Evolutionary conservation across 805 yeast genomes (phyloP), one percentile per base, ranked within the genome.

Genomic region (Hanseniaspora lindneri): DNA sequence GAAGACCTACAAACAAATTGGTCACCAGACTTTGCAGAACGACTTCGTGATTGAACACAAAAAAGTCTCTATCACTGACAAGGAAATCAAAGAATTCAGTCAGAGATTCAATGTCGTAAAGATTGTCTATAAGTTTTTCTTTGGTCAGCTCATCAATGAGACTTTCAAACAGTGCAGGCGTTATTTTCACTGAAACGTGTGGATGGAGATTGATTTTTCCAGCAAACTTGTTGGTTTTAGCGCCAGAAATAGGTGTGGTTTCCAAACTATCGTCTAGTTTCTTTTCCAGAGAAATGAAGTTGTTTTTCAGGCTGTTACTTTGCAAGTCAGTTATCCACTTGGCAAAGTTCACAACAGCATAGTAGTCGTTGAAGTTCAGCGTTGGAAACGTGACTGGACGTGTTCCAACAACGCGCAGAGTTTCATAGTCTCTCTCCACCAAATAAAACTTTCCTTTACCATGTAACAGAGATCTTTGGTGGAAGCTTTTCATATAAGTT

Each of bases 291-390:
- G 19, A 16, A 23, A 44, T 20, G 30, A 44, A 44, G 39, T 44
- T 44, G n/a, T 36, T 36, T 11, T 32, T 37, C 5, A 44, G 19
- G 7, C 32, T 11, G 0, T 34, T 28, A 5, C 17, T 13, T 44
- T 44, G 49, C 7, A 37, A 23, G 6, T 10, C 37, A 6, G 41
- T 30, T 17, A 37, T 37, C 49, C 49, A 44, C 20, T 40, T 37
- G 1, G 42, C 36, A 29, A 36, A 44, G 13, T 32, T 44, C 17
- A 39, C 42, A 28, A 39, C 30, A 3, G 28, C 28, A 24, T 36
- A 16, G 17, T 23, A n/a, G 6, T 39, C 19, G n/a, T 30, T 6
- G 19, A 37, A 16, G n/a, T 7, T 11, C 20, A 32, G 33, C 9
- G 23, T 37, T 16, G 23, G 32, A 13, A 44, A 36, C 2, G 30